phyloP scores from a whole-genome alignment of 306 rosid genomes.

The Pueraria montana region DNA sequence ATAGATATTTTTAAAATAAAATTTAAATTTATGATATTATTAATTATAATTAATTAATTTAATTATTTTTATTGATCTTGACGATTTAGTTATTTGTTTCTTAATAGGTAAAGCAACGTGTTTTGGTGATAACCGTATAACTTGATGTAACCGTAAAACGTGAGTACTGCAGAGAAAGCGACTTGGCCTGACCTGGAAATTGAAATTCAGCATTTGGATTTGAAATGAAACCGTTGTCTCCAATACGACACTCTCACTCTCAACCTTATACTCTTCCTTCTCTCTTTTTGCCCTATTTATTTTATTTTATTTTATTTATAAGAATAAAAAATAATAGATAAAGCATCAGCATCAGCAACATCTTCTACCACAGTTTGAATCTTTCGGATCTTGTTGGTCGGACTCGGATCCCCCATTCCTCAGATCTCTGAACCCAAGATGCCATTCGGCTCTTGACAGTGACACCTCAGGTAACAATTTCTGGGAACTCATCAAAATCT shows the following conservation, averaged over 20 bases:
- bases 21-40: too few relatives aligned
- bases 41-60: too few relatives aligned
- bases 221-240: slow-evolving; percentile 32
- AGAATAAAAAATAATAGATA: slow-evolving; percentile 9
- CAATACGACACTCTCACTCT: slow-evolving; percentile 7
- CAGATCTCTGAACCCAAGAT: slow-evolving; percentile 62
- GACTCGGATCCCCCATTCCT: slow-evolving; percentile 68
- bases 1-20: too few relatives aligned
- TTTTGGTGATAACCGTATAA: neutral
- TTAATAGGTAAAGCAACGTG: too few relatives aligned
- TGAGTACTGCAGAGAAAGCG: slow-evolving; percentile 32
- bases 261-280: slow-evolving; percentile 31
- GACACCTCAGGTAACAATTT: slow-evolving; percentile 55
- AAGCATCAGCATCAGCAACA: slow-evolving; percentile 29
- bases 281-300: neutral
- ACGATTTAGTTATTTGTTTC: too few relatives aligned
- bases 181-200: slow-evolving; percentile 47
- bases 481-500: slow-evolving; percentile 37
- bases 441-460: slow-evolving; percentile 42
- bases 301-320: slow-evolving; percentile 1
- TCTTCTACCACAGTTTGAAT: slow-evolving; percentile 48
- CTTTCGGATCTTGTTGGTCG: slow-evolving; percentile 66
- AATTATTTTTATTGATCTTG: too few relatives aligned
- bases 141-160: neutral
- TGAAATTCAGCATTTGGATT: slow-evolving; percentile 43